Evolutionary conservation across 2,329 filamentous ascomycete genomes (phyloP).

Genomic region (Ophiocordyceps robertsii): DNA sequence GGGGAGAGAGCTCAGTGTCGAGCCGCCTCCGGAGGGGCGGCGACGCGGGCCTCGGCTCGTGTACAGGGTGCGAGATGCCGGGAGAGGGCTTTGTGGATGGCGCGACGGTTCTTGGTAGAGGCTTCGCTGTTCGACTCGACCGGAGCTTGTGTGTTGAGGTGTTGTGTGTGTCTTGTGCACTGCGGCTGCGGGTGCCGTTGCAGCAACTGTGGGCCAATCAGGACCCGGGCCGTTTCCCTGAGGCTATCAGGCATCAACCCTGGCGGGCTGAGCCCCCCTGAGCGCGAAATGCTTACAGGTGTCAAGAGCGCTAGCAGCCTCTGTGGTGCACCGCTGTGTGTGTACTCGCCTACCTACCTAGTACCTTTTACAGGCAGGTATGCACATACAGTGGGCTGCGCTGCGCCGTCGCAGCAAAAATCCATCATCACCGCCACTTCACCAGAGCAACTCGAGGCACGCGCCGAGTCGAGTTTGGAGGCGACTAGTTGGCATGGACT

Average conservation of each 20-base stretch:
- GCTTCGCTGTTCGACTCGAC: constrained; percentile 1
- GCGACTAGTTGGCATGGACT: no score
- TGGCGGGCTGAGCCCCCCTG: no score
- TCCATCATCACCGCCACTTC: no score
- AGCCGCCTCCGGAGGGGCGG: constrained; percentile 7
- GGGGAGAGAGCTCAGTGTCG: constrained; percentile 7
- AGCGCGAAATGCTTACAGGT: no score
- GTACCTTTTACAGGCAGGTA: no score
- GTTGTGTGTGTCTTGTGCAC: background rate
- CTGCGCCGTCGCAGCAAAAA: no score
- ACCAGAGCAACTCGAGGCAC: no score
- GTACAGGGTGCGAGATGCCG: background rate
- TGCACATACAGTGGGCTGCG: no score
- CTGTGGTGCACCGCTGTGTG: no score
- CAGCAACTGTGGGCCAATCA: constrained; percentile 15
- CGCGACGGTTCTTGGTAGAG: background rate
- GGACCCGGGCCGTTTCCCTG: constrained; percentile 5
- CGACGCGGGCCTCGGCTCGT: background rate
- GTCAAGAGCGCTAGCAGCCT: no score
- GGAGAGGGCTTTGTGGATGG: background rate
- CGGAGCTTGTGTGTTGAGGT: background rate
- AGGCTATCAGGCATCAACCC: constrained; percentile 25
- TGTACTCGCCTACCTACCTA: no score
- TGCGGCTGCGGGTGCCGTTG: background rate
- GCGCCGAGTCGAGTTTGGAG: no score